Percentiles rank a stretch among this genome's conserved stretches.
These are phyloP conservation scores for Panellus pusillus DNA, from an alignment of 768 basidiomycete genomes.

Conservation along the genomic window DNA sequence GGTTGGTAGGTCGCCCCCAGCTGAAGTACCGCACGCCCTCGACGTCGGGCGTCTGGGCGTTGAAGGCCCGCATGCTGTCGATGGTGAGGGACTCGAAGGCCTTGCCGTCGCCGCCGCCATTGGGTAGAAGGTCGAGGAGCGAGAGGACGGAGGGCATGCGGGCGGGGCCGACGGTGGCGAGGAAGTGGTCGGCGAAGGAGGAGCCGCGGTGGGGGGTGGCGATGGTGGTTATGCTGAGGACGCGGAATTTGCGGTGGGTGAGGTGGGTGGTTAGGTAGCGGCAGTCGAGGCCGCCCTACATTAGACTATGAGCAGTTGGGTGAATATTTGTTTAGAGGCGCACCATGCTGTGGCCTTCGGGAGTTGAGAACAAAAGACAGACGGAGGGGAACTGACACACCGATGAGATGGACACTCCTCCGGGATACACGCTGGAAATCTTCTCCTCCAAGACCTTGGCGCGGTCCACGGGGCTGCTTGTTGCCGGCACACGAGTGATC, in stretches of 20 bases:
- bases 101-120: constrained; percentile 91
- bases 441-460: constrained; percentile 86
- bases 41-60: constrained; percentile 80
- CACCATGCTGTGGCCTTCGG: constrained; percentile 76
- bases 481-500: constrained; percentile 92
- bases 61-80: constrained; percentile 86
- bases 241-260: constrained; percentile 70
- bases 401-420: constrained; percentile 84
- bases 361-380: not conserved
- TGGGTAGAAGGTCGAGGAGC: constrained; percentile 81
- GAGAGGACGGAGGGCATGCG: constrained; percentile 71
- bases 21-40: constrained; percentile 85
- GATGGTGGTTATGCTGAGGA: constrained; percentile 90
- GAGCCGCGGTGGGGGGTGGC: constrained; percentile 95
- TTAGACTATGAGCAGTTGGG: constrained; percentile 12
- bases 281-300: constrained; percentile 88
- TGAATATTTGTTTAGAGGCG: constrained; percentile 12
- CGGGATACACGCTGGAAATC: constrained; percentile 79
- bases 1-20: constrained; percentile 92
- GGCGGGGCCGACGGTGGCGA: constrained; percentile 64
- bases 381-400: constrained; percentile 34
- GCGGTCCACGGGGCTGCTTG: constrained; percentile 82
- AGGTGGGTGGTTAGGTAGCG: constrained; percentile 84
- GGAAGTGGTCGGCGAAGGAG: constrained; percentile 89
- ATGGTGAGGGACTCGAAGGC: constrained; percentile 89